Base-by-base conservation (phyloP, 495 filamentous ascomycete genomes). In the Daldinia loculata region DNA sequence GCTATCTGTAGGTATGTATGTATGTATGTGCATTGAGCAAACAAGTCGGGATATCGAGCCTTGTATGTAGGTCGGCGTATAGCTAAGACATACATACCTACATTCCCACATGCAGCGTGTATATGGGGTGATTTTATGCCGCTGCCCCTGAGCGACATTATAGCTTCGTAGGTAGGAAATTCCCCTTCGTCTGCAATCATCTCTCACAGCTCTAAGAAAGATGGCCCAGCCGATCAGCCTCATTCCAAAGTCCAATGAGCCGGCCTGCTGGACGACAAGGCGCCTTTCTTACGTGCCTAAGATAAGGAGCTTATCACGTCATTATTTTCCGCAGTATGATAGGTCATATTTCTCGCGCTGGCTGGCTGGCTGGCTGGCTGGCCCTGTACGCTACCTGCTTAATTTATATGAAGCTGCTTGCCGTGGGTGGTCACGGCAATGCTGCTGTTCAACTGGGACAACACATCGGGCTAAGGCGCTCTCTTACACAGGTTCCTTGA, bases 261-360 rank as follows among this genome's bases (percentile, higher is more conserved):
- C 41, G 6, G 9, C n/a, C 15, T 45, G 6, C 41, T 5, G 17
- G n/a, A 12, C 43, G 43, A 24, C 43, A 22, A 24, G 17, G 43
- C 43, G 19, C 5, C 12, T 22, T 22, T 15, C 68, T 50, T 60
- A 38, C 63, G 41, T 60, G 55, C 63, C 52, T 60, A 63, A 67
- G 59, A 69, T 69, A 63, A 57, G 61, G 4, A 32, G 9, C 14
- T 15, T 27, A 30, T 53, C 24, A 8, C 8, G 50, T 53, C 55
- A 24, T 48, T 57, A 11, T 12, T 57, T 24, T 39, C 55, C 19
- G 34, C 32, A n/a, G 55, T 22, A 15, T 57, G 30, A 38, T 26
- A 38, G 3, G 30, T 57, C 55, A 38, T 32, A 27, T 38, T 15
- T 26, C 55, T 22, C 2, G 17, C 14, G 30, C 30, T 32, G 30